phyloP scores from a whole-genome alignment of 192 early-diverging fungal species.

The Entomortierella beljakovae region DNA sequence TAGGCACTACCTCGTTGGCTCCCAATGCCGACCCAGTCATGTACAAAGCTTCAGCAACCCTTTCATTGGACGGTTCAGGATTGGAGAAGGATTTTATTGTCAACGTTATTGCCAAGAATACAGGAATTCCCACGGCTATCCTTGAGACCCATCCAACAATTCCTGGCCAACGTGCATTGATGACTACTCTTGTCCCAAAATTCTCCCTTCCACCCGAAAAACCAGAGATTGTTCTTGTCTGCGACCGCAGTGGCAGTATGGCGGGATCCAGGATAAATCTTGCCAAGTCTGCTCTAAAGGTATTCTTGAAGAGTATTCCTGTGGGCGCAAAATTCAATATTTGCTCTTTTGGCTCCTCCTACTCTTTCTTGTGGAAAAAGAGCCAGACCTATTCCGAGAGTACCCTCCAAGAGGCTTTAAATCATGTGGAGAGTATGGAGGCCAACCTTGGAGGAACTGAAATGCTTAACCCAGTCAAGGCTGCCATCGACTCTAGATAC shows the following conservation, averaged over 20 bases:
- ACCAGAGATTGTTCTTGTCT: slow-evolving; percentile 23
- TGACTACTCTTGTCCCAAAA: slow-evolving; percentile 20
- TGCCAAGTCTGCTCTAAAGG: slow-evolving; percentile 51
- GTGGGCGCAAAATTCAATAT: slow-evolving; percentile 60
- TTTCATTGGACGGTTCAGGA: slow-evolving; percentile 5
- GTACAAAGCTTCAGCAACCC: slow-evolving; percentile 27
- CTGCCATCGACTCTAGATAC: slow-evolving; percentile 26
- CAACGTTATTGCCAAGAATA: slow-evolving; percentile 17
- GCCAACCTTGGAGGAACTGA: slow-evolving; percentile 65
- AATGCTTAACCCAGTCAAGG: slow-evolving; percentile 49
- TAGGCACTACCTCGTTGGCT: slow-evolving; percentile 21
- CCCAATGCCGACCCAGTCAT: slow-evolving; percentile 22
- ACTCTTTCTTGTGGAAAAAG: slow-evolving; percentile 52
- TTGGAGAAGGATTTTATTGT: slow-evolving; percentile 30
- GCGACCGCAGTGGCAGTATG: slow-evolving; percentile 65
- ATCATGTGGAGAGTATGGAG: slow-evolving; percentile 38
- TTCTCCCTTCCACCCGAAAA: slow-evolving; percentile 21
- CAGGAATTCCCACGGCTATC: slow-evolving; percentile 19
- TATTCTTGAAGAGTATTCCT: slow-evolving; percentile 63
- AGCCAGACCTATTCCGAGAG: slow-evolving; percentile 49
- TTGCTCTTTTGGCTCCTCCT: slow-evolving; percentile 56
- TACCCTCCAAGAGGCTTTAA: slow-evolving; percentile 44
- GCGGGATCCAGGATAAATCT: slow-evolving; percentile 50
- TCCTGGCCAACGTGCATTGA: slow-evolving; percentile 17
- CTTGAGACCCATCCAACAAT: slow-evolving; percentile 34